Evolutionary conservation across 495 filamentous ascomycete species (phyloP), one percentile per base, ranked within the genome.

Genomic region (Acidiella bohemica): DNA sequence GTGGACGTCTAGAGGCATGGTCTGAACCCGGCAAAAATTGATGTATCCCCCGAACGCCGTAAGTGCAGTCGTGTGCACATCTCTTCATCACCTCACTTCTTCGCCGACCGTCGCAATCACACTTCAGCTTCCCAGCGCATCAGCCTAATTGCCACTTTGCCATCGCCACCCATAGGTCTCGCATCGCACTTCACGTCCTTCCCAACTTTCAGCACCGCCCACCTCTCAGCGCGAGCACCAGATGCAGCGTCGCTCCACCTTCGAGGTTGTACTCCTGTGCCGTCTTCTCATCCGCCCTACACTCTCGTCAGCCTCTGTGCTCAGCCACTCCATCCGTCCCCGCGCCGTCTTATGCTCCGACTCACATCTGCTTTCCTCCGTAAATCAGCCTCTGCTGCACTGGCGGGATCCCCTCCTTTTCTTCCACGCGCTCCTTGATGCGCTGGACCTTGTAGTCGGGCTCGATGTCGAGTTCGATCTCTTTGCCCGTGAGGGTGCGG

Each of bases 381-480:
- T 75, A 95, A 56, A 97, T 97, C 36, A 97, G 65, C 25, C 92
- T 78, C 66, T 97, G 90, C 61, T 97, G 90, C 18, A 93, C 88
- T 13, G 90, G 90, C 21, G 90, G 90, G 57, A 97, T 96, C 19
- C 90, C 90, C 60, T 96, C 92, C 59, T 94, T 94, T 65, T 96
- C 90, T 60, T 97, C 90, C 25, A 97, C 90, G 46, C 84, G 83
- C 67, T 96, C 92, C 68, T 97, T 97, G 68, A 97, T 93, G 39
- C 18, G 22, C 18, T 30, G 19, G 16, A 93, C 87, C 69, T 84
- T 92, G 66, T 93, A 87, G 51, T 87, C 79, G 7, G 75, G 65
- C 66, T 97, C 90, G 56, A 97, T 92, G 59, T 96, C 86, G 40
- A 97, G 75, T 66, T 94, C 87, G 63, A 97, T 96, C 64, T 96